phyloP scores from a whole-genome alignment of 177 flowering plant genomes.

The Vitis hybrid region DNA sequence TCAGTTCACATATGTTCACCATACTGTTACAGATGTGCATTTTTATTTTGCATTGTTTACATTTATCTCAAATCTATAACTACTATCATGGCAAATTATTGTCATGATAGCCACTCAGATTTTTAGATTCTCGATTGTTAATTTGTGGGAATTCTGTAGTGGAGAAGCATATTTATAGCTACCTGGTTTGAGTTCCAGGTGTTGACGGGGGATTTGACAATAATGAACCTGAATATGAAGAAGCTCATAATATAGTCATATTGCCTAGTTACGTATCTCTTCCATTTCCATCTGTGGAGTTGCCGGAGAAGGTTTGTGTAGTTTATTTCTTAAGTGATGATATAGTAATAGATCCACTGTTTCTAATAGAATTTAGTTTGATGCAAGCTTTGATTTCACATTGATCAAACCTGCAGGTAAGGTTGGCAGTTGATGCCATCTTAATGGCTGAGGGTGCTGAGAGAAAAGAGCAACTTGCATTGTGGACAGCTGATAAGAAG shows the following conservation, averaged over 20 bases:
- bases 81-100: no score
- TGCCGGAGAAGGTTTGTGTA: conserved; percentile 84
- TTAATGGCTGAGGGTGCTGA: conserved; percentile 83
- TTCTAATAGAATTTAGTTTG: neutral
- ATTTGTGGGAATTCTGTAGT: neutral
- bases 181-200: conserved; percentile 44
- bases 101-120: no score
- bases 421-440: conserved; percentile 85
- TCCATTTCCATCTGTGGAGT: conserved; percentile 89
- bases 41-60: neutral
- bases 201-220: conserved; percentile 93
- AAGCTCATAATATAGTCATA: conserved; percentile 57
- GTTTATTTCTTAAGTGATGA: neutral
- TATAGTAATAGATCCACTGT: neutral
- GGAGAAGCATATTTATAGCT: neutral
- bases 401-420: conserved; percentile 50
- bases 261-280: conserved; percentile 73
- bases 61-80: no score
- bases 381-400: neutral
- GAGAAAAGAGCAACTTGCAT: conserved; percentile 77
- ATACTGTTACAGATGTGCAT: neutral
- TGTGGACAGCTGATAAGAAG: conserved; percentile 91
- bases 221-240: conserved; percentile 78
- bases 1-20: no score
- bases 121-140: neutral